A percentile compares a stretch with the other conserved stretches of the same genome.
These are phyloP conservation scores for Panicum virgatum DNA, from an alignment of 202 grass and related monocot genomes.

Conservation along the genomic window DNA sequence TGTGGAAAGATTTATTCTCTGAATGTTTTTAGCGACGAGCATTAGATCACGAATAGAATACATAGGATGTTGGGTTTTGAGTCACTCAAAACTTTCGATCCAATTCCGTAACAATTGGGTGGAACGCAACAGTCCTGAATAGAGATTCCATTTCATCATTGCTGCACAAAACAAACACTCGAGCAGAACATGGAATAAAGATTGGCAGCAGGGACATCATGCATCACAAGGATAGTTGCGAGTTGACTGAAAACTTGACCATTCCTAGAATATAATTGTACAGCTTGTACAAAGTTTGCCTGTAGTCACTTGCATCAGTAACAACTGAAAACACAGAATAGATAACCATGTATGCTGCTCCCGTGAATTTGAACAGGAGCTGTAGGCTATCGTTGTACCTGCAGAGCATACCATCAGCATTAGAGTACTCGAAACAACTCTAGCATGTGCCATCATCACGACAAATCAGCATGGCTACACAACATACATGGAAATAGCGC, in stretches of 20 bases:
- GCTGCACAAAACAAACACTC: not conserved
- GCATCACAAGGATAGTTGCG: not conserved
- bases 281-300: conserved; percentile 17
- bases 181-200: too few species aligned
- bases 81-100: too few species aligned
- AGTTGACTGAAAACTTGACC: not conserved
- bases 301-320: not conserved
- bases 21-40: too few species aligned
- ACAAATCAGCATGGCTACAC: not conserved
- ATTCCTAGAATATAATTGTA: conserved; percentile 17
- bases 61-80: too few species aligned
- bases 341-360: not conserved
- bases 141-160: not conserved
- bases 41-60: too few species aligned
- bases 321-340: not conserved
- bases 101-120: not conserved
- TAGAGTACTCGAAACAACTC: not conserved
- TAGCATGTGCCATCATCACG: not conserved
- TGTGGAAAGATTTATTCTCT: too few species aligned
- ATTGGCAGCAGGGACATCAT: not conserved
- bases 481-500: not conserved
- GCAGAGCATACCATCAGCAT: not conserved
- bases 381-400: not conserved
- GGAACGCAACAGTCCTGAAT: not conserved
- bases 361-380: not conserved